Base-by-base conservation (phyloP, 352 stramenopile genomes). In the Pythium periplocum region DNA sequence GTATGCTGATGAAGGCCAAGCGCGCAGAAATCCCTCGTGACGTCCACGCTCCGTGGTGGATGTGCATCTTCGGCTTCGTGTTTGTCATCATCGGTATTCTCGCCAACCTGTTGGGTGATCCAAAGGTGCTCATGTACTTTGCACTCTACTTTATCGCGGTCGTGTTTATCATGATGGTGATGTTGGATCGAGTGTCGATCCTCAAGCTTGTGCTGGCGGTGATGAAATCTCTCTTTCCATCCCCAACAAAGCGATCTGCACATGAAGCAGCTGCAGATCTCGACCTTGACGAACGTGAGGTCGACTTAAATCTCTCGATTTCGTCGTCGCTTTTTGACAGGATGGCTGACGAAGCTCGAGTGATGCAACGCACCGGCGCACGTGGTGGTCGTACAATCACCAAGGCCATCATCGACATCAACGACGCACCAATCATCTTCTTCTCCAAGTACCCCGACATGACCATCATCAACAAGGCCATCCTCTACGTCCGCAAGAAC, bases 381-480 rank as follows among this genome's bases (percentile, higher is more conserved):
- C 61, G 71, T 35, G 73, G 72, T n/a, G 83, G 59, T 39, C 68
- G 90, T 2, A 63, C 55, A 43, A 69, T 90, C 42, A 82, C 86
- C 33, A 87, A 93, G 48, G 66, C 61, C 1, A 83, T 96, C 41
- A 69, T 88, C 48, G 63, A 40, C 12, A 74, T 87, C 70, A 87
- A 92, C 64, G 70, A 75, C 12, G 78, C 74, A 9, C 89, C 87
- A 0, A 75, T 89, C 40, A 71, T 97, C 4, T 96, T 96, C 64
- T 97, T 96, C 59, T 87, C 71, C 64, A 97, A 97, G 59, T 53
- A 73, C 4, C 70, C 83, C 11, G 87, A 95, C 57, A 58, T 96
- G 9, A 83, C 90, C 33, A 79, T 86, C 58, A 79, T 96, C 49
- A 97, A 97, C 57, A 90, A 97, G 41, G 88, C 87, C 4, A 78